phyloP scores from a whole-genome alignment of 2,329 filamentous ascomycete genomes.

The Venturia nashicola region DNA sequence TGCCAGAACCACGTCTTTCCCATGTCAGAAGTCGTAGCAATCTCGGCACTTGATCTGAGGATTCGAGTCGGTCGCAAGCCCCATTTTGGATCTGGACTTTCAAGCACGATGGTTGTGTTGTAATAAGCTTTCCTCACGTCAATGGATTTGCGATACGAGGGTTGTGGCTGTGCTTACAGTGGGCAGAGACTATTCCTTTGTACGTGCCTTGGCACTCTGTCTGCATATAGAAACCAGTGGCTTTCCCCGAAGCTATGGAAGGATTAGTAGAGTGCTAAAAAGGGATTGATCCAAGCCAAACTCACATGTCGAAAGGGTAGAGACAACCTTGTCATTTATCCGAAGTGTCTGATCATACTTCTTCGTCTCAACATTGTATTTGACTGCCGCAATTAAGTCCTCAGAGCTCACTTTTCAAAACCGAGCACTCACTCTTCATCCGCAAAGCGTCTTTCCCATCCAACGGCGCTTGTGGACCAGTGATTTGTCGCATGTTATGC shows the following conservation, averaged over 20 bases:
- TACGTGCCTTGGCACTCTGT: conserved; percentile 5
- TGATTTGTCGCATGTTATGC: not conserved
- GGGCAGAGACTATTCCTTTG: not conserved
- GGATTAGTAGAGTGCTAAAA: not conserved
- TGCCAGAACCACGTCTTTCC: conserved; percentile 2
- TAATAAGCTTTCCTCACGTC: not conserved
- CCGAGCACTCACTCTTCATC: not conserved
- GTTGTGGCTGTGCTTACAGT: not conserved
- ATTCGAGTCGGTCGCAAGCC: not conserved
- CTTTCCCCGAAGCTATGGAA: not conserved
- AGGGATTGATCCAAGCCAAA: not conserved
- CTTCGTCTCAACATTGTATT: not conserved
- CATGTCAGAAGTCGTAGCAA: not conserved
- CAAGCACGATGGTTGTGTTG: conserved; percentile 2
- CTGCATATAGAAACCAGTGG: conserved; percentile 1
- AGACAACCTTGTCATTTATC: conserved; percentile 2
- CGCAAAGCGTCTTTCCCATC: not conserved
- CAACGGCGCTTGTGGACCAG: not conserved
- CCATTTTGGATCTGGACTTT: not conserved
- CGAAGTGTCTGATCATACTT: conserved; percentile 5
- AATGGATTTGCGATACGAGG: not conserved
- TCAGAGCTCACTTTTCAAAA: not conserved
- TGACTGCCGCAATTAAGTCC: not conserved
- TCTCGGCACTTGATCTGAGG: not conserved
- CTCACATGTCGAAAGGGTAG: not conserved